Evolutionary conservation across 2,329 filamentous ascomycete species (phyloP).

Genomic region (Neopestalotiopsis sp.): DNA sequence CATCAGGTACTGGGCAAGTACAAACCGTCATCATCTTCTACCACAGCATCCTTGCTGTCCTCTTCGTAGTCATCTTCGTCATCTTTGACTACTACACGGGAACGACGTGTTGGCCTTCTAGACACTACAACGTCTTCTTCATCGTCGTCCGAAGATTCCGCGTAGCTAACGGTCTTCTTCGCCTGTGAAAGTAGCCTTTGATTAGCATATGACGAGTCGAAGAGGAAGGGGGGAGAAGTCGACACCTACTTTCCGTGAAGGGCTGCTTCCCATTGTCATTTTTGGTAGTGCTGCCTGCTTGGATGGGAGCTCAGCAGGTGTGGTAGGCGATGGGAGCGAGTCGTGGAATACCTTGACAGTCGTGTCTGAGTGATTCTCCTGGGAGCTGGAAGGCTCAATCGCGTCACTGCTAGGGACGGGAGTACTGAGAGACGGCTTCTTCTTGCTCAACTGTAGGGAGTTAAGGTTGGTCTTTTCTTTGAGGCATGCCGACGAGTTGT

Average conservation of each 20-base stretch:
- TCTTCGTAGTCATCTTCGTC: slow-evolving; percentile 74
- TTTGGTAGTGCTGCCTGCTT: slow-evolving; percentile 48
- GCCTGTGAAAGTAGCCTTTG: slow-evolving; percentile 37
- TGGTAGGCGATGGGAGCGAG: slow-evolving; percentile 48
- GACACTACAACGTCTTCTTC: slow-evolving; percentile 72
- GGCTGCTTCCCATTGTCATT: slow-evolving; percentile 66
- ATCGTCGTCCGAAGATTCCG: slow-evolving; percentile 77
- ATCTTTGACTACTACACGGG: slow-evolving; percentile 66
- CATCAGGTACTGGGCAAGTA: slow-evolving; percentile 33
- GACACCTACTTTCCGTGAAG: slow-evolving; percentile 75
- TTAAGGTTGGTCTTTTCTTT: slow-evolving; percentile 56
- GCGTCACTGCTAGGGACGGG: slow-evolving; percentile 84
- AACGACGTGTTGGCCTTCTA: slow-evolving; percentile 44
- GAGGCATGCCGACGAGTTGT: slow-evolving; percentile 43
- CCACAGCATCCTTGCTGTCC: slow-evolving; percentile 61
- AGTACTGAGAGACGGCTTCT: slow-evolving; percentile 58
- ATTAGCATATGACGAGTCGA: neutral
- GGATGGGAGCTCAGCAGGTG: slow-evolving; percentile 45
- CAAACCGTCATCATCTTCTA: slow-evolving; percentile 64
- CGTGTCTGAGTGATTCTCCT: slow-evolving; percentile 62
- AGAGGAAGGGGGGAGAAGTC: neutral
- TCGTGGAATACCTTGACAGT: slow-evolving; percentile 57
- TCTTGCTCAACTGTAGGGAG: slow-evolving; percentile 41
- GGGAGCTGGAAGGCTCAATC: slow-evolving; percentile 68
- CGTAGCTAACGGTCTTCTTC: slow-evolving; percentile 74